phyloP scores from a whole-genome alignment of 1,139 yeast species.

The Taphrina deformans region DNA sequence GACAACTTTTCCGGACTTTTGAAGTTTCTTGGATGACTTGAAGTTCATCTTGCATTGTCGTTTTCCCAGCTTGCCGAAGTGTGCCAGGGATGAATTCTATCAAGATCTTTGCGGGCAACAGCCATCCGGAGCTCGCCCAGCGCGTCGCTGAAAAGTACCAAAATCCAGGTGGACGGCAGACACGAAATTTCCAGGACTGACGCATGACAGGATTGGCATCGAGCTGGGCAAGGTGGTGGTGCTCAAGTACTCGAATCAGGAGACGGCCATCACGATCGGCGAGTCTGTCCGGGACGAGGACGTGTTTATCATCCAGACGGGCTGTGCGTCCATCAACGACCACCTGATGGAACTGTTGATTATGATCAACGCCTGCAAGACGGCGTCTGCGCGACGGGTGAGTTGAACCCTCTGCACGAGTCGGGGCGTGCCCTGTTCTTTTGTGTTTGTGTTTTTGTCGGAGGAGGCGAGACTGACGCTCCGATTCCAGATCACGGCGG shows the following conservation, averaged over 20 bases:
- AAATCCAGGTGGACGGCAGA: not conserved
- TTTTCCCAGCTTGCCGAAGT: not conserved
- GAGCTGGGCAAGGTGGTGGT: slow-evolving; percentile 36
- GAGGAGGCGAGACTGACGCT: too few species aligned
- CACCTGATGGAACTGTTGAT: slow-evolving; percentile 83
- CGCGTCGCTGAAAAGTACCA: slow-evolving; percentile 35
- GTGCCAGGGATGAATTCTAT: slow-evolving; percentile 34
- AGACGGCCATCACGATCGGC: slow-evolving; percentile 93
- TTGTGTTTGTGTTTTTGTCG: too few species aligned
- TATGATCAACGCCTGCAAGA: slow-evolving; percentile 89
- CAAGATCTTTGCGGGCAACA: slow-evolving; percentile 38
- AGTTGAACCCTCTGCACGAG: too few species aligned
- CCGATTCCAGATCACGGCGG: slow-evolving; percentile 79
- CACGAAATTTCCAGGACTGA: not conserved
- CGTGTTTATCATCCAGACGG: slow-evolving; percentile 67
- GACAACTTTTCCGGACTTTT: slow-evolving; percentile 1
- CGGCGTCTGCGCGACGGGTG: slow-evolving; percentile 75
- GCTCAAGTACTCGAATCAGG: slow-evolving; percentile 65
- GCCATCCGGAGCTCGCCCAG: slow-evolving; percentile 38
- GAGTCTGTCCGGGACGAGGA: slow-evolving; percentile 98
- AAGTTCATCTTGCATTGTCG: not conserved
- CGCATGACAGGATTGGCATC: slow-evolving; percentile 37
- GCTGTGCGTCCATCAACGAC: slow-evolving; percentile 77
- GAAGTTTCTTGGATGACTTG: not conserved
- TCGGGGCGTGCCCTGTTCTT: too few species aligned